These are phyloP conservation scores for Jacaranda mimosifolia DNA, from an alignment of 257 asterid species.

Conservation along the genomic window DNA sequence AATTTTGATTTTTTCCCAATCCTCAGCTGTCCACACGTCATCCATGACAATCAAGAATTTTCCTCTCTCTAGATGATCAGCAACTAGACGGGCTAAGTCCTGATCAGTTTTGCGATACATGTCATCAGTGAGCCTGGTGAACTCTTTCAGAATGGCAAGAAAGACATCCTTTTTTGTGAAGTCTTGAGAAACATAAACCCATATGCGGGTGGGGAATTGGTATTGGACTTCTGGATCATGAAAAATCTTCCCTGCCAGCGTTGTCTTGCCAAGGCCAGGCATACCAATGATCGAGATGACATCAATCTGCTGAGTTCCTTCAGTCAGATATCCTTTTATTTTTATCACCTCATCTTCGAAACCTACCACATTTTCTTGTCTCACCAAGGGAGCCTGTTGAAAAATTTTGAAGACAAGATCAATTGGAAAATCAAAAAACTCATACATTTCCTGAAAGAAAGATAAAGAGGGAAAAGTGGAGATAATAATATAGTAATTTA, in stretches of 20 bases:
- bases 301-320: slow-evolving; percentile 20
- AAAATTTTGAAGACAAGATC: too few relatives aligned
- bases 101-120: not conserved
- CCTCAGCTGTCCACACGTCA: not conserved
- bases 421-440: too few relatives aligned
- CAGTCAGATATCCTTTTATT: slow-evolving; percentile 28
- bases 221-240: slow-evolving; percentile 1
- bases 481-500: too few relatives aligned
- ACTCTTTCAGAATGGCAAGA: slow-evolving; percentile 31
- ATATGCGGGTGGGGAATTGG: too few relatives aligned
- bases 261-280: slow-evolving; percentile 46
- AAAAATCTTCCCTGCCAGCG: slow-evolving; percentile 37
- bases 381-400: slow-evolving; percentile 26
- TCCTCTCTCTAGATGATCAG: not conserved
- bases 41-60: slow-evolving; percentile 3
- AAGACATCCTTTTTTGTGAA: slow-evolving; percentile 32
- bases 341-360: slow-evolving; percentile 39
- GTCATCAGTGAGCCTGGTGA: slow-evolving; percentile 25
- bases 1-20: not conserved
- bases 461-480: too few relatives aligned
- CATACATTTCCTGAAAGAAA: too few relatives aligned
- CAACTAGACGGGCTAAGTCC: slow-evolving; percentile 16
- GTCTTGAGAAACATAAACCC: slow-evolving; percentile 27
- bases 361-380: slow-evolving; percentile 40
- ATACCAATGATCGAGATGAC: slow-evolving; percentile 41